phyloP scores from a whole-genome alignment of 495 filamentous ascomycete genomes.

The Xylaria flabelliformis region DNA sequence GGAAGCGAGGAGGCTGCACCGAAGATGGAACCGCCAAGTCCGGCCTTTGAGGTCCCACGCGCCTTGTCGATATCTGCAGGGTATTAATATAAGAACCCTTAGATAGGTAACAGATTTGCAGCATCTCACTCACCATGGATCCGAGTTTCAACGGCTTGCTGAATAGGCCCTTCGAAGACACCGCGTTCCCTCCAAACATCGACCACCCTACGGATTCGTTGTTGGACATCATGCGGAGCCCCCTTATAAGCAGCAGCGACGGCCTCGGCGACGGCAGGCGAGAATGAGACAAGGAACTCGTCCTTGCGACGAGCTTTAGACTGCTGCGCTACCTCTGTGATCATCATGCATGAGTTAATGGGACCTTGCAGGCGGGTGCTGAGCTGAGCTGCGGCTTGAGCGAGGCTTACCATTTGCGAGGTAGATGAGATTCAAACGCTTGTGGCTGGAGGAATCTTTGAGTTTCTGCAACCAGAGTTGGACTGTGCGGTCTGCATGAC shows the following conservation, averaged over 20 bases:
- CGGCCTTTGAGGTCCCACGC: conserved; percentile 68
- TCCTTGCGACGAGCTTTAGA: conserved; percentile 88
- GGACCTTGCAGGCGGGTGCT: neutral
- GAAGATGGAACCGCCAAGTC: conserved; percentile 71
- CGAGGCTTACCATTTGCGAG: conserved; percentile 81
- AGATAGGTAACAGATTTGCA: neutral
- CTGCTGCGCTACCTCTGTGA: conserved; percentile 89
- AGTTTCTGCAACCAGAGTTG: conserved; percentile 88
- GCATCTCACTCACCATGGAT: conserved; percentile 68
- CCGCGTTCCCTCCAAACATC: conserved; percentile 89
- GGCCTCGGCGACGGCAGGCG: conserved; percentile 88
- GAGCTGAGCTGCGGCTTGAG: neutral
- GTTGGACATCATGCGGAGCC: conserved; percentile 79
- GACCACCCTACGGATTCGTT: conserved; percentile 84
- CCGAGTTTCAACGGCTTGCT: conserved; percentile 76
- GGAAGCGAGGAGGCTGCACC: conserved; percentile 69
- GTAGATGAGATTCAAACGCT: conserved; percentile 90
- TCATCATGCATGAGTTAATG: conserved; percentile 36
- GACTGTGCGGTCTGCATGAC: conserved; percentile 86
- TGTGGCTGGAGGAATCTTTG: conserved; percentile 80
- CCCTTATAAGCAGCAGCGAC: conserved; percentile 85
- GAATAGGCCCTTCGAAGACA: conserved; percentile 82
- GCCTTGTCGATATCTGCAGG: conserved; percentile 77
- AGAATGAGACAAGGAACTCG: conserved; percentile 90
- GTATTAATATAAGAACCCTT: conserved; percentile 3